phyloP scores from a whole-genome alignment of 768 basidiomycete genomes.

The Boletus rufocinnamomeus region DNA sequence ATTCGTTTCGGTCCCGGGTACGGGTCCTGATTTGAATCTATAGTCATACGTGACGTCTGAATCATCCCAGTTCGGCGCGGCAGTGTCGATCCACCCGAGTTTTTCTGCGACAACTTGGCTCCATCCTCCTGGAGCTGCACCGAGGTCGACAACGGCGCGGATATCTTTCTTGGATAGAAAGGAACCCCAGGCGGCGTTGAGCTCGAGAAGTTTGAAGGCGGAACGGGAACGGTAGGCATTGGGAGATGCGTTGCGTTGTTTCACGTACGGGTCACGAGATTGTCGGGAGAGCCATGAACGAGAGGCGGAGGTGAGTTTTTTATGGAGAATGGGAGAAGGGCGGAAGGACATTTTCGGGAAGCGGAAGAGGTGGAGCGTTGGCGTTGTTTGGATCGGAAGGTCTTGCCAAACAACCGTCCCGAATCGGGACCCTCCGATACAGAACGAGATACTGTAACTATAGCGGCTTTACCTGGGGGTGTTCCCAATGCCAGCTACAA shows the following conservation, averaged over 20 bases:
- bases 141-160: conserved; percentile 76
- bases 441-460: background rate
- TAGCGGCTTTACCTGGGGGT: background rate
- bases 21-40: background rate
- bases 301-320: conserved; percentile 45
- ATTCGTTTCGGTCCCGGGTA: background rate
- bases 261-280: conserved; percentile 69
- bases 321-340: conserved; percentile 30
- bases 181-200: conserved; percentile 56
- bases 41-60: background rate
- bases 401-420: conserved; percentile 23
- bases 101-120: conserved; percentile 76
- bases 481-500: conserved; percentile 20
- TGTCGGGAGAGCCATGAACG: conserved; percentile 71
- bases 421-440: background rate
- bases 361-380: background rate
- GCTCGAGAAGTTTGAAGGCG: conserved; percentile 88
- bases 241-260: conserved; percentile 47
- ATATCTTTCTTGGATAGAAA: conserved; percentile 58
- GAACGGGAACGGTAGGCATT: conserved; percentile 76
- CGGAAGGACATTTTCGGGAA: conserved; percentile 37
- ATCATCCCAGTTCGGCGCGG: conserved; percentile 5
- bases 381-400: conserved; percentile 33
- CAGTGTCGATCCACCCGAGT: conserved; percentile 49
- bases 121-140: conserved; percentile 95